Evolutionary conservation across 441 rosid genomes (phyloP), one percentile per base, ranked within the genome.

Genomic region (Syzygium syzygioides): DNA sequence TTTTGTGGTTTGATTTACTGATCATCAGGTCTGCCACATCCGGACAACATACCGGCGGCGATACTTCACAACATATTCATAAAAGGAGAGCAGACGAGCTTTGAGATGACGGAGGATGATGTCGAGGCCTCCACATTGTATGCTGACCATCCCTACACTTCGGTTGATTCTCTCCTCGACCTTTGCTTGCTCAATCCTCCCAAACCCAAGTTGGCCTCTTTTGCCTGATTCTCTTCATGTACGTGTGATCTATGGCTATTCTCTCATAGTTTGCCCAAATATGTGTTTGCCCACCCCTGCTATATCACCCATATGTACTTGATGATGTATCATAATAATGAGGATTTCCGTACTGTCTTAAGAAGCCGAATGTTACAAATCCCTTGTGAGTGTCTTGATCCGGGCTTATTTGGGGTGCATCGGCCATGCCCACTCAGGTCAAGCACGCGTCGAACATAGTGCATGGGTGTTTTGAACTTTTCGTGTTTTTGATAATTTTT

Each of bases 41-140:
- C 95, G 15, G 92, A 92, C 15, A 92, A 91, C 83, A 87, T 94
- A 7, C 90, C 89, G 9, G 76, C 26, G 45, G 86, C 93, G 2
- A 55, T 94, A 68, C 79, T 93, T 37, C 92, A 93, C 86, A 87
- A 87, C 91, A 52, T 94, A 84, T 92, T 94, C 87, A 87, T 92
- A 34, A 91, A 93, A 87, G 95, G 95, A 7, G 95, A 92, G 32
- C 91, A 88, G 71, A 85, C 87, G 89, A 93, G 91, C 87, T 93
- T 89, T 90, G 91, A 92, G 56, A 86, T 90, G 3, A 71, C 79
- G 4, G 88, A 87, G 55, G 88, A 90, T 4, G 94, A 94, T 57
- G 60, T 92, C 14, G 92, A 94, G 87, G 93, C 92, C 48, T 92
- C 94, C 50, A n/a, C 62, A 25, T 59, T 94, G 48, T 94, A 92